Conservation (phyloP, 257 asterid genomes). For the Henckelia pumila region DNA sequence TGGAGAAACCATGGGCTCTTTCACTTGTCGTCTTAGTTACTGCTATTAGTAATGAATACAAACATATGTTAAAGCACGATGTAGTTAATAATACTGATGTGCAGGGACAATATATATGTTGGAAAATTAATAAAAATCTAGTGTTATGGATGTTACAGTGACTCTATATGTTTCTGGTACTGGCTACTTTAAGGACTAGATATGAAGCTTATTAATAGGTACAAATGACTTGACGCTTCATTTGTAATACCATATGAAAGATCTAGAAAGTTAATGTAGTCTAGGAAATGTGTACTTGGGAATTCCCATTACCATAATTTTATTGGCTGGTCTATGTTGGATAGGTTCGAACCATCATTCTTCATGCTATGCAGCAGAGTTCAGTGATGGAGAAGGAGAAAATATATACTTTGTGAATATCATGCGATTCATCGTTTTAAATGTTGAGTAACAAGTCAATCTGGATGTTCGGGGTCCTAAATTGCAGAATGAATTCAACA, state of each 20-base stretch:
- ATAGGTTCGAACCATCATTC: too few relatives aligned
- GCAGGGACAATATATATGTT: background rate
- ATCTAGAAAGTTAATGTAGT: too few relatives aligned
- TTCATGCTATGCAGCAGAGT: too few relatives aligned
- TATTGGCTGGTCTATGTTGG: too few relatives aligned
- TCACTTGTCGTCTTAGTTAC: background rate
- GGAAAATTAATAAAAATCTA: background rate
- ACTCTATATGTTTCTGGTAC: background rate
- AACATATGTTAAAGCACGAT: background rate
- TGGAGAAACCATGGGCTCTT: conserved; percentile 29
- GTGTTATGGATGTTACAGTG: background rate
- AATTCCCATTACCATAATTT: too few relatives aligned
- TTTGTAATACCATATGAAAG: too few relatives aligned
- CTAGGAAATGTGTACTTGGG: too few relatives aligned
- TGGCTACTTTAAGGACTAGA: background rate
- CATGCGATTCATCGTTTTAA: too few relatives aligned
- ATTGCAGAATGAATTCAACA: background rate
- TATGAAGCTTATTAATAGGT: too few relatives aligned
- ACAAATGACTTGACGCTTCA: too few relatives aligned
- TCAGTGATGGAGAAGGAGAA: too few relatives aligned
- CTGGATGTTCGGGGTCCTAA: background rate
- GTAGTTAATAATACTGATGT: background rate
- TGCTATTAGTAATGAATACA: background rate
- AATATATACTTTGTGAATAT: background rate
- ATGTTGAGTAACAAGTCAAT: background rate